These are phyloP conservation scores for Blastocystis sp. DNA, from an alignment of 352 stramenopile genomes.

Conservation along the genomic window DNA sequence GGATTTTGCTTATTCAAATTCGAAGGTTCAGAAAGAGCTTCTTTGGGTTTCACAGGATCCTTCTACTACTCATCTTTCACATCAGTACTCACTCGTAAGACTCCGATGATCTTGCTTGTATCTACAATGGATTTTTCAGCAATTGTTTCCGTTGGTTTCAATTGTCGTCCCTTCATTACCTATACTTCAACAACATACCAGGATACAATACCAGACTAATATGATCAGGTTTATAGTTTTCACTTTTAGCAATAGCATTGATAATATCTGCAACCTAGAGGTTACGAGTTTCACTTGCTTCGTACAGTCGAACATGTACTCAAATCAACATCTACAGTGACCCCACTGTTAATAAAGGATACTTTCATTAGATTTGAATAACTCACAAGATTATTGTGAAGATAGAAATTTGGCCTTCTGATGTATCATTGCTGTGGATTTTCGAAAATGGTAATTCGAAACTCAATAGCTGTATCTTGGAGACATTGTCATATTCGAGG, in stretches of 20 bases:
- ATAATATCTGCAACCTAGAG: slow-evolving; percentile 51
- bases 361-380: slow-evolving; percentile 20
- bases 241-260: neutral
- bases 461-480: neutral
- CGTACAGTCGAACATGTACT: slow-evolving; percentile 4
- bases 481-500: neutral
- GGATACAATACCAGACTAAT: slow-evolving; percentile 10
- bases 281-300: neutral
- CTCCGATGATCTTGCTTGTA: neutral
- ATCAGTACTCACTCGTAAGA: neutral
- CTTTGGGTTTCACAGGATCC: neutral
- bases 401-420: neutral
- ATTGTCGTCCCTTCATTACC: neutral
- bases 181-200: neutral
- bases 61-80: neutral
- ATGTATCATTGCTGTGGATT: neutral
- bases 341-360: slow-evolving; percentile 1
- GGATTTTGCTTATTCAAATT: neutral
- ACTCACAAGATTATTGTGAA: neutral
- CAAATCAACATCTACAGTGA: slow-evolving; percentile 17
- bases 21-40: neutral
- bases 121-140: neutral
- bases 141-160: slow-evolving; percentile 16
- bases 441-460: neutral
- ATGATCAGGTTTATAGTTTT: neutral